phyloP scores from a whole-genome alignment of 352 stramenopile species.

The Phytophthora podocarpi region DNA sequence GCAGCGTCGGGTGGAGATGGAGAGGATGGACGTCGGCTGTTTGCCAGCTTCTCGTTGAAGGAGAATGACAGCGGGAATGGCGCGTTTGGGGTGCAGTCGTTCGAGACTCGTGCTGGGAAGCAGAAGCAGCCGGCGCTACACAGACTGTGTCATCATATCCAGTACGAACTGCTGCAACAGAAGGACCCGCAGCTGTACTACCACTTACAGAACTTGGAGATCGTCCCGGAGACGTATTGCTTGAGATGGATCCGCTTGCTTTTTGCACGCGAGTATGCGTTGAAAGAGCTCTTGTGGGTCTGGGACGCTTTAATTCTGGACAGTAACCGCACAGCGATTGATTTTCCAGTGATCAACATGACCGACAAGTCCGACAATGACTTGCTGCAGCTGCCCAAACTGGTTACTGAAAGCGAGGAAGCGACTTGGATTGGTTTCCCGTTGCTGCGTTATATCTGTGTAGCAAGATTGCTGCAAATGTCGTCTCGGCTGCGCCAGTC shows the following conservation, averaged over 20 bases:
- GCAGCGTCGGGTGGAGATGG: background rate
- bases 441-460: slow-evolving; percentile 70
- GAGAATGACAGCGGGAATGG: slow-evolving; percentile 25
- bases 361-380: slow-evolving; percentile 40
- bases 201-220: slow-evolving; percentile 80
- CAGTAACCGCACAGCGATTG: slow-evolving; percentile 28
- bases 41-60: slow-evolving; percentile 28
- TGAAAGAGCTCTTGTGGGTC: slow-evolving; percentile 62
- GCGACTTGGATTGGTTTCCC: slow-evolving; percentile 63
- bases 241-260: slow-evolving; percentile 81
- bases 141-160: slow-evolving; percentile 68
- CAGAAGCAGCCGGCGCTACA: slow-evolving; percentile 53
- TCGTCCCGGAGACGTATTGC: slow-evolving; percentile 83
- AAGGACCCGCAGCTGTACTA: slow-evolving; percentile 85
- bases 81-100: slow-evolving; percentile 32
- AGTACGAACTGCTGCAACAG: slow-evolving; percentile 79
- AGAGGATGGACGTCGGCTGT: slow-evolving; percentile 12
- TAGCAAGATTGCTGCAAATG: slow-evolving; percentile 64
- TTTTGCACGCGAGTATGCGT: slow-evolving; percentile 75
- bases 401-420: slow-evolving; percentile 23
- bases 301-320: slow-evolving; percentile 80
- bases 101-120: background rate
- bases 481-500: slow-evolving; percentile 53
- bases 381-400: slow-evolving; percentile 41
- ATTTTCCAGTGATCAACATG: slow-evolving; percentile 44